phyloP scores from a whole-genome alignment of 345 rosid species.

The Hibiscus syriacus region DNA sequence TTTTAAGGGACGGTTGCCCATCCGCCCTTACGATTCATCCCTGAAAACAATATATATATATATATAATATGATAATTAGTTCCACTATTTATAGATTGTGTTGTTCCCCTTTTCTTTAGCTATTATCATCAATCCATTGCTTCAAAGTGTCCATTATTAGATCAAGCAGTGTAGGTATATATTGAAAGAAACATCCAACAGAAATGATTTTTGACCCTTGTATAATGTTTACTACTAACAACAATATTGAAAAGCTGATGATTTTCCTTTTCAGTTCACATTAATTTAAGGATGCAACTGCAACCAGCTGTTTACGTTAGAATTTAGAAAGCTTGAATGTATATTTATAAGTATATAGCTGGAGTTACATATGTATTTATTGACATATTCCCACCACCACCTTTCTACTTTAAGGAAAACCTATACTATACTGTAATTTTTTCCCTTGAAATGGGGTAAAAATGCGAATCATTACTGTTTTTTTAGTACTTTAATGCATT shows the following conservation, averaged over 20 bases:
- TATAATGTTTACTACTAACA: neutral
- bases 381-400: conserved; percentile 1
- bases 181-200: conserved; percentile 5
- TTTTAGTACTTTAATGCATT: neutral
- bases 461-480: neutral
- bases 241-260: conserved; percentile 2
- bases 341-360: neutral
- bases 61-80: no score
- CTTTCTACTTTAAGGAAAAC: conserved; percentile 2
- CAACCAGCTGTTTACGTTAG: conserved; percentile 9
- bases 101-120: neutral
- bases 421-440: neutral
- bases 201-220: neutral
- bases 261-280: neutral
- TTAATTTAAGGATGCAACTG: neutral
- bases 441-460: neutral
- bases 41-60: neutral
- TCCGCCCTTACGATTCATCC: no score
- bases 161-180: neutral
- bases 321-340: neutral
- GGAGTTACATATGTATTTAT: neutral
- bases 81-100: no score
- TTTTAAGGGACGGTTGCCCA: no score
- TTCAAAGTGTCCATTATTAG: neutral
- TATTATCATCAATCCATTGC: neutral